Evolutionary conservation across 2,329 filamentous ascomycete genomes (phyloP), one percentile per base, ranked within the genome.

Genomic region (Talaromyces sp.): DNA sequence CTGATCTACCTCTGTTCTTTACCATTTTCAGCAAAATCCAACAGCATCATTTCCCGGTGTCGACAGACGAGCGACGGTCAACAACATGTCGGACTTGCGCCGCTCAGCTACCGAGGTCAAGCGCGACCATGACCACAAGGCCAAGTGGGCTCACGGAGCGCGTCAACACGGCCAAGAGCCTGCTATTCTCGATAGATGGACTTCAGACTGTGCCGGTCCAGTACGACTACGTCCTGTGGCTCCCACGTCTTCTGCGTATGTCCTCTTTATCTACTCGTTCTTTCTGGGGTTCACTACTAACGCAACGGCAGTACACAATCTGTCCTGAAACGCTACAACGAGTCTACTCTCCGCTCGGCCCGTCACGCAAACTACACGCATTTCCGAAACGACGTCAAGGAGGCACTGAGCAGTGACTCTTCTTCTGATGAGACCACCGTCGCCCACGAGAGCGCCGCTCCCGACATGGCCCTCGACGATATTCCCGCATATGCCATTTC

Each of bases 401-500:
- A 78, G 62, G 72, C 70, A 4, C 66, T 77, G 8, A 69, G 69
- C 39, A 67, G 62, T 57, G 72, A 72, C 57, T 73, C 70, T 9
- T 76, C 74, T 37, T 66, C 69, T 7, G 71, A 72, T n/a, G 75
- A 76, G 37, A 70, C 72, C 31, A 81, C 79, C 12, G 77, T 77
- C 28, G 46, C 37, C 14, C 50, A 60, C 50, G 62, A 63, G 31
- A 79, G 80, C 61, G 77, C 80, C 66, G 78, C 77, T 46, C 71
- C 80, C 40, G 76, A 79, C 39, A 76, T 83, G 55, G 78, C 77
- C 37, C 81, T 81, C 39, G 76, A 83, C 64, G 61, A 46, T 2
- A 75, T 82, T 57, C 83, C 84, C 73, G 83, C 81, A 46, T 86
- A 79, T 74, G 83, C 86, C 64, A 78, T 80, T 12, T 68, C 75